These are phyloP conservation scores for Evernia prunastri DNA, from an alignment of 495 filamentous ascomycete species.

Conservation along the genomic window DNA sequence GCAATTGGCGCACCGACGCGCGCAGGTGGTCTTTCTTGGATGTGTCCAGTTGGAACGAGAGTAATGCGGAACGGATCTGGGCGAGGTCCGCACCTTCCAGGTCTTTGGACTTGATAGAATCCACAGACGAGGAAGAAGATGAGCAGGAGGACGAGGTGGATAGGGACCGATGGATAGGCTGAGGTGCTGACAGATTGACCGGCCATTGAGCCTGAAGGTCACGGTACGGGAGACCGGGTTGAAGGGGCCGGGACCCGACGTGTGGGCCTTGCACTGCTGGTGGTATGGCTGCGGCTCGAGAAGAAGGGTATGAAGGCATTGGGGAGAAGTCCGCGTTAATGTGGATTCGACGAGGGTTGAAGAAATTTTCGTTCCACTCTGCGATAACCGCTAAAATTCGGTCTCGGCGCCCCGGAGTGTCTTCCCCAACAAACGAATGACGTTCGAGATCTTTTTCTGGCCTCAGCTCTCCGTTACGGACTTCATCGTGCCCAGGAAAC, in stretches of 20 bases:
- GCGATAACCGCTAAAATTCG: slow-evolving; percentile 40
- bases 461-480: slow-evolving; percentile 37
- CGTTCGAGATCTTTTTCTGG: slow-evolving; percentile 35
- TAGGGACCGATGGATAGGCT: slow-evolving; percentile 8
- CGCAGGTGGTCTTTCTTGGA: slow-evolving; percentile 14
- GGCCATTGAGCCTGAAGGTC: slow-evolving; percentile 2
- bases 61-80: slow-evolving; percentile 14
- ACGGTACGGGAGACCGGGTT: not conserved
- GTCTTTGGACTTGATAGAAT: slow-evolving; percentile 22
- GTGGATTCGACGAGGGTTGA: slow-evolving; percentile 37
- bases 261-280: not conserved
- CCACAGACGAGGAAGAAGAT: slow-evolving; percentile 21
- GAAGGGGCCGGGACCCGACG: slow-evolving; percentile 2
- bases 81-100: slow-evolving; percentile 15
- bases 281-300: slow-evolving; percentile 23
- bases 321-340: slow-evolving; percentile 24
- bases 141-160: slow-evolving; percentile 33
- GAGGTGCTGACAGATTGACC: not conserved
- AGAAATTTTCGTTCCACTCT: slow-evolving; percentile 51
- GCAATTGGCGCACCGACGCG: slow-evolving; percentile 18
- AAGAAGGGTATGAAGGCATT: slow-evolving; percentile 29
- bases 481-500: slow-evolving; percentile 40
- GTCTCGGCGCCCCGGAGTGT: slow-evolving; percentile 30
- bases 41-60: slow-evolving; percentile 16
- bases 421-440: slow-evolving; percentile 23